phyloP scores from a whole-genome alignment of 2,329 filamentous ascomycete species.

The Scedosporium boydii region DNA sequence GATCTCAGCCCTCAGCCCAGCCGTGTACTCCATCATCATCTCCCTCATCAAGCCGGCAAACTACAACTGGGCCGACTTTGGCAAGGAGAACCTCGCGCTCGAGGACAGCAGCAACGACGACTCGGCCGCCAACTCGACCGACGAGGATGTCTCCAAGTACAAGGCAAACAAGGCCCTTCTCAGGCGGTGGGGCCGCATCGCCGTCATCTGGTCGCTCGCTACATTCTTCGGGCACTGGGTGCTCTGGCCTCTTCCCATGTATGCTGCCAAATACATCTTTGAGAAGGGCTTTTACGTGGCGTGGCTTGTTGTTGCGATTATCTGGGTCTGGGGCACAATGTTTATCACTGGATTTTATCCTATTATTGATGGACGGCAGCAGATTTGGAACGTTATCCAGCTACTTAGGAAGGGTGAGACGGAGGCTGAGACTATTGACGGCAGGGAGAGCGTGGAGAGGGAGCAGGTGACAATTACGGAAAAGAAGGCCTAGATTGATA shows the following conservation, averaged over 20 bases:
- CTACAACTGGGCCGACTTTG: constrained; percentile 28
- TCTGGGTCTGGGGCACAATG: constrained; percentile 44
- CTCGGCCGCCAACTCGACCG: constrained; percentile 14
- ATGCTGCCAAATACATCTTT: constrained; percentile 40
- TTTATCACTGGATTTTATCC: constrained; percentile 39
- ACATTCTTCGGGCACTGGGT: constrained; percentile 45
- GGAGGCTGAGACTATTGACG: neutral
- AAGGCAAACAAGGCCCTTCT: constrained; percentile 23
- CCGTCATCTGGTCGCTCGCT: constrained; percentile 33
- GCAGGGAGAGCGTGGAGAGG: neutral
- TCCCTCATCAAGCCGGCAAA: constrained; percentile 33
- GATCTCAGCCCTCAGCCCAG: constrained; percentile 32
- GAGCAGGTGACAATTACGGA: neutral
- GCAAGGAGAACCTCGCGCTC: constrained; percentile 30
- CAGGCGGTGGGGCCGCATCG: constrained; percentile 36
- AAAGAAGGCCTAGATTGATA: neutral
- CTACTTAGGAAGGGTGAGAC: neutral
- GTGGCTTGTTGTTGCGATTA: constrained; percentile 39
- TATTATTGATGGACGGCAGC: constrained; percentile 33
- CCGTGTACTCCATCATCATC: constrained; percentile 34
- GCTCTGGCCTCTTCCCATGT: constrained; percentile 46
- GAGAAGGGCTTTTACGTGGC: constrained; percentile 36
- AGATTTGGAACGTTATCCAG: constrained; percentile 14
- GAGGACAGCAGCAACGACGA: constrained; percentile 14
- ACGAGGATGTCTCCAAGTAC: constrained; percentile 16